Percentiles rank a stretch among this genome's conserved stretches.
These are phyloP conservation scores for Candida coquimbonensis DNA, from an alignment of 805 yeast species.

Conservation along the genomic window DNA sequence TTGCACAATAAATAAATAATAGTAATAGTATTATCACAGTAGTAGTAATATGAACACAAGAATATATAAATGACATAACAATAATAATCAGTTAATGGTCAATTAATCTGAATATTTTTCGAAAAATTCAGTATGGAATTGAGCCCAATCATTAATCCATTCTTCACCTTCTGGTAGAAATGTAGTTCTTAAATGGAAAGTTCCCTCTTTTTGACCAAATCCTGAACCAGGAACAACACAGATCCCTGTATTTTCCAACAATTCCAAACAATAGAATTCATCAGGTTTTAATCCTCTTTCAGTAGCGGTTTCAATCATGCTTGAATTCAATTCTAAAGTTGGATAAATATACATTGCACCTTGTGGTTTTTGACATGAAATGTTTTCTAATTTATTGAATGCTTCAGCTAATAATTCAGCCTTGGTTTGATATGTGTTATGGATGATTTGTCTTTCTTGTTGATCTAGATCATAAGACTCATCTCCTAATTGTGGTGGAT, in stretches of 20 bases:
- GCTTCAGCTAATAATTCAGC: constrained; percentile 61
- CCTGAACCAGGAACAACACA: constrained; percentile 98
- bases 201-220: constrained; percentile 86
- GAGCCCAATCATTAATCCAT: constrained; percentile 74
- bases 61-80: too few species aligned
- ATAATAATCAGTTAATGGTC: too few species aligned
- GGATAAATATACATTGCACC: constrained; percentile 99
- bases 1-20: neutral
- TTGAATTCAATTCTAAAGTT: constrained; percentile 53
- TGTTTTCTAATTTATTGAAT: constrained; percentile 72
- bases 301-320: constrained; percentile 57
- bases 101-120: constrained; percentile 4
- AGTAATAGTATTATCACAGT: too few species aligned
- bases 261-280: constrained; percentile 79
- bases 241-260: constrained; percentile 84
- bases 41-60: too few species aligned
- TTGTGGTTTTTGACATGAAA: constrained; percentile 80
- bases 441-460: constrained; percentile 56
- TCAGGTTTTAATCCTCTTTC: constrained; percentile 58
- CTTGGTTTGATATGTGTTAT: constrained; percentile 53
- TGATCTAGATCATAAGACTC: constrained; percentile 63
- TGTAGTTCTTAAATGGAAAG: constrained; percentile 92
- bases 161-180: constrained; percentile 93
- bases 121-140: constrained; percentile 72
- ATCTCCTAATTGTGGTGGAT: constrained; percentile 80